Evolutionary conservation across 495 filamentous ascomycete genomes (phyloP).

Genomic region (Acidomyces sp.): DNA sequence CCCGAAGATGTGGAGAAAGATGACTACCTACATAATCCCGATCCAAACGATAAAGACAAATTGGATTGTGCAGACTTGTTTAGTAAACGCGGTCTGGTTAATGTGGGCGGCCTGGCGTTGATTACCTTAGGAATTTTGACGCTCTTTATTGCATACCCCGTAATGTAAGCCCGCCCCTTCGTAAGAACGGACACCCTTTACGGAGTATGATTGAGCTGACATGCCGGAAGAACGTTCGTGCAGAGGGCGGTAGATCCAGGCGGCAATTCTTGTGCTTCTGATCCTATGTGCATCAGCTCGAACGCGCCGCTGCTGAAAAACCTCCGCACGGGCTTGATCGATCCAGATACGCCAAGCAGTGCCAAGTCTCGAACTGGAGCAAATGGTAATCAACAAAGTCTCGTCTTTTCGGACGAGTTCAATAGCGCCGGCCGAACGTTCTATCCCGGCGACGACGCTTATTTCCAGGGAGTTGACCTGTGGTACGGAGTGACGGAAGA

Average conservation of each 20-base stretch:
- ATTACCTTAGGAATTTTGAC: constrained; percentile 50
- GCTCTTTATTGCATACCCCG: constrained; percentile 61
- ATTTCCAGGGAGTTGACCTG: constrained; percentile 21
- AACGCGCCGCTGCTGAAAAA: constrained; percentile 29
- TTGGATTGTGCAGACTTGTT: constrained; percentile 52
- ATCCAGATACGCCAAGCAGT: constrained; percentile 23
- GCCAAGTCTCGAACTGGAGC: constrained; percentile 16
- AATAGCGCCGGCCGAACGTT: constrained; percentile 23
- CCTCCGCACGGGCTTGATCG: constrained; percentile 21
- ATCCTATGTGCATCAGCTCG: constrained; percentile 43
- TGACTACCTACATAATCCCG: constrained; percentile 63
- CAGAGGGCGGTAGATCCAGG: constrained; percentile 25
- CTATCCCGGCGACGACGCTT: constrained; percentile 26
- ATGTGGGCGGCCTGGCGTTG: constrained; percentile 51
- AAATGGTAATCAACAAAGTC: constrained; percentile 19
- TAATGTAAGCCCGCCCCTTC: constrained; percentile 49
- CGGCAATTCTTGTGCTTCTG: constrained; percentile 25
- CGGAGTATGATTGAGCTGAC: constrained; percentile 10
- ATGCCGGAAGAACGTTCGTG: constrained; percentile 43
- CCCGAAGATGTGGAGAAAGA: constrained; percentile 70
- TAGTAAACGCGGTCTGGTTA: constrained; percentile 50
- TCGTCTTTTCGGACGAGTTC: constrained; percentile 31
- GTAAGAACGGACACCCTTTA: too few species aligned
- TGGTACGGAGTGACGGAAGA: constrained; percentile 28
- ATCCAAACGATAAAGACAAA: constrained; percentile 49